Evolutionary conservation across 2,329 filamentous ascomycete species (phyloP), one percentile per base, ranked within the genome.

Genomic region (Apiospora rasikravindrae): DNA sequence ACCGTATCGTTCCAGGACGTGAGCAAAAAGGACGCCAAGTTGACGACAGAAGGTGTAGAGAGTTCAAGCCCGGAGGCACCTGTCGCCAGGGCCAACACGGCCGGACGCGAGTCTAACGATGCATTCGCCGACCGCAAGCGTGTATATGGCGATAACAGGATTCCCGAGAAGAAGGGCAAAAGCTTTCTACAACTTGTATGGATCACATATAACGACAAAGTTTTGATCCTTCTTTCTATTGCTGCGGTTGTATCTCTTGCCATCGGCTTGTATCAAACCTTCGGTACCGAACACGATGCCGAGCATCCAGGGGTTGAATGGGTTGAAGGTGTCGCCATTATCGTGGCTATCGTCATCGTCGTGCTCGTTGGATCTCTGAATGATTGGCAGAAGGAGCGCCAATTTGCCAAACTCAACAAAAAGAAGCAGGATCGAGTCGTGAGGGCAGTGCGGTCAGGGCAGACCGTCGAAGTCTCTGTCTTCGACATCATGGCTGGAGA

Each of bases 201-300:
- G 93, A 93, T 95, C 77, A 94, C 93, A 0, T 94, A 94, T 80
- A 94, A 95, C 82, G 93, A 95, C 86, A 95, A 95, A 80, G 91
- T 95, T 4, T 84, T 95, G 66, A 92, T 94, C 72, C 84, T 94
- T 7, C 85, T 94, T 71, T 93, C 91, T 0, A 84, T 88, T 68
- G 93, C 93, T 61, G 93, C 93, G 4, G 85, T 90, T 49, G 89
- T 95, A 69, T 94, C 93, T 64, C 86, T 95, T 61, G 92, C 90
- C 6, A 87, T 95, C 57, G 93, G 93, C 67, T 84, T 95, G 0
- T 95, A 94, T 80, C 91, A 94, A 80, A 92, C 91, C 0, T 92
- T 94, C 79, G 91, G 91, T 16, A 83, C 84, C 26, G 76, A 85
- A 4, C 90, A 93, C 73, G 78, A 84, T 2, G 71, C 81, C 0